Conservation (phyloP, 2,329 filamentous ascomycete genomes). For the Talaromyces pinophilus region DNA sequence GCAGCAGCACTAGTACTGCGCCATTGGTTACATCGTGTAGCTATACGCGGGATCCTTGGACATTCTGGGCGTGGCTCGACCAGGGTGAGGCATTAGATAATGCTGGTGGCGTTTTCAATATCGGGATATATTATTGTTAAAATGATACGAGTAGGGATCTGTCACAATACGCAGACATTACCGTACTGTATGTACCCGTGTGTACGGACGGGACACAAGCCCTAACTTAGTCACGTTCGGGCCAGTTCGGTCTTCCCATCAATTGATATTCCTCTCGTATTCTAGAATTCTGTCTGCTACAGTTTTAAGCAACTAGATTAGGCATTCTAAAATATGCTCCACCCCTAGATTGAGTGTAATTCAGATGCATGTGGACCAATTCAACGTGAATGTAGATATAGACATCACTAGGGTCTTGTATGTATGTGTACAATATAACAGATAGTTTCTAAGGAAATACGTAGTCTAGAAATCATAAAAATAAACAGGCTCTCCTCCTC, state of each 20-base stretch:
- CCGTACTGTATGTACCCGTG: background rate
- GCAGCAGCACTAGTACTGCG: conserved; percentile 6
- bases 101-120: conserved; percentile 1
- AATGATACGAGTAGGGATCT: background rate
- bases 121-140: background rate
- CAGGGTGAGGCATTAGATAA: background rate
- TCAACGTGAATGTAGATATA: background rate
- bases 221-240: background rate
- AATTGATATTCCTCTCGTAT: background rate
- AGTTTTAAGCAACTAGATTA: background rate
- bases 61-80: background rate
- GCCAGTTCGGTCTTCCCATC: background rate
- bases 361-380: background rate
- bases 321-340: background rate
- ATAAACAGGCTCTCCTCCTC: background rate
- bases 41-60: background rate
- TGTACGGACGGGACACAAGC: background rate
- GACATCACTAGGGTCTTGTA: background rate
- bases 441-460: background rate
- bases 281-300: background rate
- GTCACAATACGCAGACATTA: conserved; percentile 5
- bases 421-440: background rate
- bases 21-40: conserved; percentile 11
- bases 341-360: background rate
- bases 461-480: background rate